These are phyloP conservation scores for Stropharia rugosoannulata DNA, from an alignment of 768 basidiomycete genomes.

Conservation along the genomic window DNA sequence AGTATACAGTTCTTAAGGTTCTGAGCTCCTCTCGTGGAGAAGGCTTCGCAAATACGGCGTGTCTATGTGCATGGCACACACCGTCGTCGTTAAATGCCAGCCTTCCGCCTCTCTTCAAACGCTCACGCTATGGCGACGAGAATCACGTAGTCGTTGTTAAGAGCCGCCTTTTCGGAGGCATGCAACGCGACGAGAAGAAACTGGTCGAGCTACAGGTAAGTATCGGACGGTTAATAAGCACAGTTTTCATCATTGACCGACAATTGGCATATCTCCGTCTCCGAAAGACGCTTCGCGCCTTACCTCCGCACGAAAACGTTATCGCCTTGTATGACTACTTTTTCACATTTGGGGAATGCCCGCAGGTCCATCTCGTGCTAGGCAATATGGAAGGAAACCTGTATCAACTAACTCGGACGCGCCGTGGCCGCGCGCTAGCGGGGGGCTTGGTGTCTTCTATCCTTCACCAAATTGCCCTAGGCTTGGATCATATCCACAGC, in stretches of 20 bases:
- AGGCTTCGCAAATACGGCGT: background rate
- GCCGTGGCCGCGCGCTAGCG: conserved; percentile 85
- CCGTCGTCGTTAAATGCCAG: background rate
- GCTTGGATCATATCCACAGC: conserved; percentile 84
- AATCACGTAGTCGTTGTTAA: background rate
- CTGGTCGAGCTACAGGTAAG: background rate
- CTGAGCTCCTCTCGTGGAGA: background rate
- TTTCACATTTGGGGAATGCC: conserved; percentile 61
- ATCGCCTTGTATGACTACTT: conserved; percentile 96
- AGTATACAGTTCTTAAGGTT: conserved; percentile 2
- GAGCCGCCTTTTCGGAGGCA: conserved; percentile 3
- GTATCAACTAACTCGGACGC: conserved; percentile 92
- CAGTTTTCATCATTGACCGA: background rate
- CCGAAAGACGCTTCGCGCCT: conserved; percentile 77
- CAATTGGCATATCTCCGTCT: conserved; percentile 22
- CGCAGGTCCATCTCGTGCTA: conserved; percentile 86
- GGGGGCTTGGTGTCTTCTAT: conserved; percentile 90
- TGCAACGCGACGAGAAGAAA: background rate
- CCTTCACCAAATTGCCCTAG: conserved; percentile 83
- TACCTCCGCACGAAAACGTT: conserved; percentile 90
- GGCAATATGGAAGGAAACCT: conserved; percentile 99
- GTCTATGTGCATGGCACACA: conserved; percentile 4
- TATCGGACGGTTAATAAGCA: background rate
- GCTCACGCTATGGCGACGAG: background rate
- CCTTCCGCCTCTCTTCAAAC: conserved; percentile 2